Conservation (phyloP, 345 rosid species). For the Corchorus capsularis region DNA sequence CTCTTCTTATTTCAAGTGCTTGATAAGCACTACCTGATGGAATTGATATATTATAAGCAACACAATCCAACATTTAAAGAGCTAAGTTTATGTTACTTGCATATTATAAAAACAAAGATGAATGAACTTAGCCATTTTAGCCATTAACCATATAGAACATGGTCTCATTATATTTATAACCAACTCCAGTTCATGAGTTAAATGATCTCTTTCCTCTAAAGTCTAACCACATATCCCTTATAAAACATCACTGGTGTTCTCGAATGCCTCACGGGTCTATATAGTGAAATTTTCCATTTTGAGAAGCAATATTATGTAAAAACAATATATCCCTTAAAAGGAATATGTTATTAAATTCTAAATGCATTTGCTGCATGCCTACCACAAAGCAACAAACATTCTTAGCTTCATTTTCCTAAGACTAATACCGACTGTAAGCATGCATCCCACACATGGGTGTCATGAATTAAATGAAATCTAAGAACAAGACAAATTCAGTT, state of each 20-base stretch:
- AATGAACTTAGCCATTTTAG: background rate
- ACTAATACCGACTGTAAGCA: background rate
- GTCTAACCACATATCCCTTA: background rate
- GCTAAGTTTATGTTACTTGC: background rate
- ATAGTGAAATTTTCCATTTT: background rate
- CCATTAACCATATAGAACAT: background rate
- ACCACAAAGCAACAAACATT: background rate
- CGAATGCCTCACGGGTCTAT: background rate
- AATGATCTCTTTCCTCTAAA: background rate
- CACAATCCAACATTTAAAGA: background rate
- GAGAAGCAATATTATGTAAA: background rate
- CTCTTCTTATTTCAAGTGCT: background rate
- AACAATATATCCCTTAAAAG: background rate
- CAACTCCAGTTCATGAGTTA: background rate
- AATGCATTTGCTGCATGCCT: constrained; percentile 1
- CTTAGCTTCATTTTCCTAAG: constrained; percentile 4
- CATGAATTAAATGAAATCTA: background rate
- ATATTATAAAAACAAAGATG: background rate
- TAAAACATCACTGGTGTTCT: background rate
- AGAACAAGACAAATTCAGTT: background rate
- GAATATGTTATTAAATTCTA: constrained; percentile 3
- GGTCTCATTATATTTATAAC: background rate
- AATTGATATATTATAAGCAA: background rate
- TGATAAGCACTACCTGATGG: background rate
- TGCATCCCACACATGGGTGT: background rate